Percentiles rank a stretch among this genome's conserved stretches.
Conservation (phyloP, 345 rosid genomes). For the Rhodamnia argentea region DNA sequence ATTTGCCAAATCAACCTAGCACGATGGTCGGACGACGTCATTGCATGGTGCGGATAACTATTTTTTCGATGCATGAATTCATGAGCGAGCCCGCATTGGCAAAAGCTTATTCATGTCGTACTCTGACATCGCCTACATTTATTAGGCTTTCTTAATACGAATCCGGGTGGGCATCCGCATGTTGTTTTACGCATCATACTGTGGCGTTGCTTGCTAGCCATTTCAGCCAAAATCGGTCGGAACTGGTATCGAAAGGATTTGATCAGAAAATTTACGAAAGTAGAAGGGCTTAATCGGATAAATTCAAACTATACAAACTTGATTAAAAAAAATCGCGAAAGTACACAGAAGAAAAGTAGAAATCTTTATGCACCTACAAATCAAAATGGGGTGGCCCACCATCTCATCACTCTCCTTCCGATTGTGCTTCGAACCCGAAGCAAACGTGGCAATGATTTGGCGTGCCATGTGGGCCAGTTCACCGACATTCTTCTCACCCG, state of each 20-base stretch:
- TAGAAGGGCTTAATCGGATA: background rate
- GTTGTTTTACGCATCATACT: background rate
- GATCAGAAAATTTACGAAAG: too few relatives aligned
- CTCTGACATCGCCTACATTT: background rate
- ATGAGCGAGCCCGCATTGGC: accelerated
- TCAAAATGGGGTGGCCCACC: background rate
- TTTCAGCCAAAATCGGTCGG: too few relatives aligned
- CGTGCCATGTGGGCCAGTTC: background rate
- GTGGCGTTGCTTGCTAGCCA: too few relatives aligned
- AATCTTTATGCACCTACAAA: background rate
- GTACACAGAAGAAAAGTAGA: accelerated
- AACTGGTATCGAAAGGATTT: too few relatives aligned
- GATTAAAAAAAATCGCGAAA: background rate
- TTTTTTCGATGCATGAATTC: accelerated
- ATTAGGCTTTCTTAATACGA: background rate
- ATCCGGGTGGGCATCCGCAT: too few relatives aligned
- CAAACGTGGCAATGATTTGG: background rate
- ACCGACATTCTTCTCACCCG: background rate
- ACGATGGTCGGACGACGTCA: accelerated
- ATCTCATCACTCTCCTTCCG: background rate
- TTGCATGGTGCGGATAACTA: background rate
- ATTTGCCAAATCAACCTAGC: accelerated
- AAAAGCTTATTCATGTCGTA: background rate
- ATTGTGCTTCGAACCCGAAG: background rate
- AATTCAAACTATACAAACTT: background rate